Percentiles rank a stretch among this genome's conserved stretches.
Conservation (phyloP, 2,329 filamentous ascomycete species). For the Fusarium neocosmosporiellum region DNA sequence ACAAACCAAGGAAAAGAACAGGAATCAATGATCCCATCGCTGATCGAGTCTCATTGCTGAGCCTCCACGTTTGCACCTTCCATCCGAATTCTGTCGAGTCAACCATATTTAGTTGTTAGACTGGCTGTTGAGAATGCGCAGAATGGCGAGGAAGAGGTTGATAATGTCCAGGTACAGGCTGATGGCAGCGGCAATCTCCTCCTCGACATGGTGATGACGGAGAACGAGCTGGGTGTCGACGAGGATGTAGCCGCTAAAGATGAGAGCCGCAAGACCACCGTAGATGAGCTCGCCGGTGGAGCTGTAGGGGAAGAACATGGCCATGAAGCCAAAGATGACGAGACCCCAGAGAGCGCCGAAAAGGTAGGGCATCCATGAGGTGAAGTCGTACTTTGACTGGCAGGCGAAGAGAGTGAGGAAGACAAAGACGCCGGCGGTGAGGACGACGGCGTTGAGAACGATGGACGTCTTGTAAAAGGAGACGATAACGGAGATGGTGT, state of each 20-base stretch:
- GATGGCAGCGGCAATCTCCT: constrained; percentile 96
- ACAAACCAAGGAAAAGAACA: background rate
- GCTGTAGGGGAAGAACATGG: constrained; percentile 86
- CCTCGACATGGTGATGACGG: constrained; percentile 96
- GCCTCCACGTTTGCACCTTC: background rate
- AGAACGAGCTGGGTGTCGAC: constrained; percentile 97
- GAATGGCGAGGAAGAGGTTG: constrained; percentile 95
- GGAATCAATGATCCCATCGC: background rate
- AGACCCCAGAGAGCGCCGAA: constrained; percentile 91
- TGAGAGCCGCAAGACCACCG: constrained; percentile 81
- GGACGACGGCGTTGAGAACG: constrained; percentile 88
- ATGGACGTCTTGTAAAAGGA: constrained; percentile 87
- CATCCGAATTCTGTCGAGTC: background rate
- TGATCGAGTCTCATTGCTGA: background rate
- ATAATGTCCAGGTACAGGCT: constrained; percentile 96
- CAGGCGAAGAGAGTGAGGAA: constrained; percentile 89
- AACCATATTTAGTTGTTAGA: constrained; percentile 76
- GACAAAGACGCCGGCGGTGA: constrained; percentile 86
- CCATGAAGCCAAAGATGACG: constrained; percentile 93
- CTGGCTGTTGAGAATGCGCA: constrained; percentile 96
- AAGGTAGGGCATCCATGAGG: constrained; percentile 94
- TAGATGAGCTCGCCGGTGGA: constrained; percentile 88
- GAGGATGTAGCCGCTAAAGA: constrained; percentile 95
- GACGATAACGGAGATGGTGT: constrained; percentile 91
- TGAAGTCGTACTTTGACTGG: constrained; percentile 99